Conservation (phyloP, 192 early-diverging fungal species). For the Coemansia sp. region DNA sequence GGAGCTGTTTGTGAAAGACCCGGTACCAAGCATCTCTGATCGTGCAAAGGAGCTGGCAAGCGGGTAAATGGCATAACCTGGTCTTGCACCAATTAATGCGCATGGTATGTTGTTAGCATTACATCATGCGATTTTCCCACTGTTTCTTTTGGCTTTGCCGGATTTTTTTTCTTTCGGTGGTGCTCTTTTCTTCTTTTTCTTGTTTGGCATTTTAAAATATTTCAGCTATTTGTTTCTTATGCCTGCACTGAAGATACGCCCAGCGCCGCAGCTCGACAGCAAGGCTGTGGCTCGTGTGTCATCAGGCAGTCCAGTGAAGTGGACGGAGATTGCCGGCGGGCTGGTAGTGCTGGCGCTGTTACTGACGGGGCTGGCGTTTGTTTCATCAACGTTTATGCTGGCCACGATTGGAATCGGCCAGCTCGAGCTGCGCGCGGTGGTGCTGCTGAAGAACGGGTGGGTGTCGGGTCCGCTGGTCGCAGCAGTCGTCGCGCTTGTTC, state of each 20-base stretch:
- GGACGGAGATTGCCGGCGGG: constrained; percentile 34
- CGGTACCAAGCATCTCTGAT: constrained; percentile 54
- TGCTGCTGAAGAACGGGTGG: constrained; percentile 34
- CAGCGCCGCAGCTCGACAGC: neutral
- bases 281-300: neutral
- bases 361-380: constrained; percentile 22
- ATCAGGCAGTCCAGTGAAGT: constrained; percentile 12
- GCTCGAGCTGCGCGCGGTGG: constrained; percentile 39
- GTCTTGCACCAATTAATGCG: neutral
- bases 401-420: constrained; percentile 44
- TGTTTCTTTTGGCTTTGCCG: neutral
- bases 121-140: neutral
- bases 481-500: constrained; percentile 14
- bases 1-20: constrained; percentile 41
- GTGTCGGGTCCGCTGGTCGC: constrained; percentile 24
- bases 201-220: neutral
- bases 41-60: constrained; percentile 25
- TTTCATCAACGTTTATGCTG: constrained; percentile 33
- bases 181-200: neutral
- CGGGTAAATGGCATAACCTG: neutral
- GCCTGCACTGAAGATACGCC: neutral
- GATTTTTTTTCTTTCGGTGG: neutral
- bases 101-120: neutral
- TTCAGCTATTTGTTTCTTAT: neutral
- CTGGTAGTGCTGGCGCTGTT: constrained; percentile 30